A percentile compares a stretch with the other conserved stretches of the same genome.
Evolutionary conservation across 371 early-diverging fungal species (phyloP).

Genomic region (Mucor lusitanicus): DNA sequence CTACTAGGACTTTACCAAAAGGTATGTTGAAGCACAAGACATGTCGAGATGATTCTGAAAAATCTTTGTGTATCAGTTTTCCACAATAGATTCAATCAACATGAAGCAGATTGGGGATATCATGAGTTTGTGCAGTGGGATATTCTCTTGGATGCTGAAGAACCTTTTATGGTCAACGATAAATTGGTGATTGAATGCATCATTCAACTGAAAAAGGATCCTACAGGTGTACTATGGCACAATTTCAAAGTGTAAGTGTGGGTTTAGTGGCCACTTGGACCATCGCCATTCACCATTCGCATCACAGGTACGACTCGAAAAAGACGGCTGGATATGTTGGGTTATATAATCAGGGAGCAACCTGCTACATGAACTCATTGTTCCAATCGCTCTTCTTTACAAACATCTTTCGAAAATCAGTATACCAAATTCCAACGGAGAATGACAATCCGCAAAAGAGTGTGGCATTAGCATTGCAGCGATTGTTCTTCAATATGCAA

Average conservation of each 20-base stretch:
- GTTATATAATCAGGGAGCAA: slow-evolving; percentile 97
- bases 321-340: slow-evolving; percentile 93
- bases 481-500: slow-evolving; percentile 92
- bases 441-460: slow-evolving; percentile 82
- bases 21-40: slow-evolving; percentile 1
- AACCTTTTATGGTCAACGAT: slow-evolving; percentile 66
- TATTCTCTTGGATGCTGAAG: slow-evolving; percentile 29
- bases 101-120: slow-evolving; percentile 55
- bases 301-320: slow-evolving; percentile 79
- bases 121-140: slow-evolving; percentile 11
- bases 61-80: not conserved
- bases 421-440: slow-evolving; percentile 90
- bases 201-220: slow-evolving; percentile 81
- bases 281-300: not conserved
- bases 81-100: slow-evolving; percentile 75
- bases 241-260: slow-evolving; percentile 77
- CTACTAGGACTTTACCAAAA: slow-evolving; percentile 44
- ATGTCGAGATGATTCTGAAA: no score
- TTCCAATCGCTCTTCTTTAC: slow-evolving; percentile 97
- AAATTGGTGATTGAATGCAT: slow-evolving; percentile 65
- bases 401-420: slow-evolving; percentile 87
- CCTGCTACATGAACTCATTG: slow-evolving; percentile 99
- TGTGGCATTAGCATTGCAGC: slow-evolving; percentile 88
- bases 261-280: not conserved
- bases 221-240: slow-evolving; percentile 93